A percentile compares a stretch with the other conserved stretches of the same genome.
Conservation (phyloP, 2,329 filamentous ascomycete genomes). For the Trichoderma brevicompactum region DNA sequence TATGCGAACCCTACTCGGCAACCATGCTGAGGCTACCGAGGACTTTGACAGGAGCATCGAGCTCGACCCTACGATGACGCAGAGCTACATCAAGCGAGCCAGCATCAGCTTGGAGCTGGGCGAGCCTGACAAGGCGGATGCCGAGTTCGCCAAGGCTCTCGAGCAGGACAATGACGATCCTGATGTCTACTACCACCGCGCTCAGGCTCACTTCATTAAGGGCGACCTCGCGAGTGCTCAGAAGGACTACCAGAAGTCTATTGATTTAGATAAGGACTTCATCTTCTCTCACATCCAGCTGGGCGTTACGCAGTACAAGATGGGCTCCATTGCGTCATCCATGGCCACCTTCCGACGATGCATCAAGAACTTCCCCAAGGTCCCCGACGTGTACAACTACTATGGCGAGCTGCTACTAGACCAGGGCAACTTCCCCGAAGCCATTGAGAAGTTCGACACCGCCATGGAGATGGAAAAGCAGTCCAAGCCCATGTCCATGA, state of each 20-base stretch:
- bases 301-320: slow-evolving; percentile 99
- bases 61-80: slow-evolving; percentile 82
- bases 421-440: slow-evolving; percentile 93
- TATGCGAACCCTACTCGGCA: slow-evolving; percentile 89
- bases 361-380: slow-evolving; percentile 97
- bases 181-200: slow-evolving; percentile 98
- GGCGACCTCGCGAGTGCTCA: slow-evolving; percentile 90
- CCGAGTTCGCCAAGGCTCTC: slow-evolving; percentile 85
- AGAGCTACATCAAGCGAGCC: slow-evolving; percentile 98
- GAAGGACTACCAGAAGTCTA: slow-evolving; percentile 99
- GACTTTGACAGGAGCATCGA: slow-evolving; percentile 95
- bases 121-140: slow-evolving; percentile 81
- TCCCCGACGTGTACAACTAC: slow-evolving; percentile 99
- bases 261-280: slow-evolving; percentile 92
- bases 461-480: slow-evolving; percentile 99
- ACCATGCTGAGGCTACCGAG: slow-evolving; percentile 78
- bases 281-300: slow-evolving; percentile 99
- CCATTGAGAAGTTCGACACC: slow-evolving; percentile 96
- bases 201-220: slow-evolving; percentile 97
- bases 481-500: slow-evolving; percentile 92
- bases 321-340: slow-evolving; percentile 95
- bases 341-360: slow-evolving; percentile 98
- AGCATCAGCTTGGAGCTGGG: slow-evolving; percentile 97
- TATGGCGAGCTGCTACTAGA: slow-evolving; percentile 96
- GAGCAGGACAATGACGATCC: slow-evolving; percentile 86